phyloP scores from a whole-genome alignment of 2,329 filamentous ascomycete genomes.

The Calonectria hongkongensis region DNA sequence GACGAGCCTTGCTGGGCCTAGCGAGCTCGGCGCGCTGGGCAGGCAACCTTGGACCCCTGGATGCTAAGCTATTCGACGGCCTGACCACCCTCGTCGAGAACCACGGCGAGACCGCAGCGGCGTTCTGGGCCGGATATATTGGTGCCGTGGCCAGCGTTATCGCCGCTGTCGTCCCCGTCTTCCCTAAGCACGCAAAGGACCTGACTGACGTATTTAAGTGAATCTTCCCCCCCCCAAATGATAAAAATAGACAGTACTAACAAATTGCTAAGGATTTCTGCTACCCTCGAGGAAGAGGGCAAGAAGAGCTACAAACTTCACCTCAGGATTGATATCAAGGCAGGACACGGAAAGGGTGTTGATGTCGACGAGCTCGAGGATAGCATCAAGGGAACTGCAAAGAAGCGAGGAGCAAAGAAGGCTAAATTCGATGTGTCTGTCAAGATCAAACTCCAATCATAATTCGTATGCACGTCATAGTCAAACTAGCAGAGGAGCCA shows the following conservation, averaged over 20 bases:
- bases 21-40: constrained; percentile 85
- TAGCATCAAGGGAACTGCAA: constrained; percentile 59
- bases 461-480: constrained; percentile 44
- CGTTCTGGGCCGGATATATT: constrained; percentile 73
- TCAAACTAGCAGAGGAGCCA: constrained; percentile 40
- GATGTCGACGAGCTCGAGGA: constrained; percentile 59
- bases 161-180: constrained; percentile 63
- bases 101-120: constrained; percentile 60
- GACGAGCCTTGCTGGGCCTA: constrained; percentile 82
- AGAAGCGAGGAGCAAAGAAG: constrained; percentile 57
- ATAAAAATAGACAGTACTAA: not conserved
- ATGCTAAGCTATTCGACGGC: constrained; percentile 65
- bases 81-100: constrained; percentile 65
- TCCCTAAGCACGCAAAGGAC: constrained; percentile 61
- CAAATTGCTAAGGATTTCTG: constrained; percentile 53
- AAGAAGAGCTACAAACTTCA: constrained; percentile 60
- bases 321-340: constrained; percentile 60
- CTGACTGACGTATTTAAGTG: constrained; percentile 64
- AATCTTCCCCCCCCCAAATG: constrained; percentile 45
- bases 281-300: constrained; percentile 53
- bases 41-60: constrained; percentile 71
- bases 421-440: constrained; percentile 59
- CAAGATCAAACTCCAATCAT: constrained; percentile 52
- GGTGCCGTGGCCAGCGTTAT: constrained; percentile 69
- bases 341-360: constrained; percentile 56